Evolutionary conservation across 352 stramenopile genomes (phyloP).

Genomic region (Phytophthora colocasiae): DNA sequence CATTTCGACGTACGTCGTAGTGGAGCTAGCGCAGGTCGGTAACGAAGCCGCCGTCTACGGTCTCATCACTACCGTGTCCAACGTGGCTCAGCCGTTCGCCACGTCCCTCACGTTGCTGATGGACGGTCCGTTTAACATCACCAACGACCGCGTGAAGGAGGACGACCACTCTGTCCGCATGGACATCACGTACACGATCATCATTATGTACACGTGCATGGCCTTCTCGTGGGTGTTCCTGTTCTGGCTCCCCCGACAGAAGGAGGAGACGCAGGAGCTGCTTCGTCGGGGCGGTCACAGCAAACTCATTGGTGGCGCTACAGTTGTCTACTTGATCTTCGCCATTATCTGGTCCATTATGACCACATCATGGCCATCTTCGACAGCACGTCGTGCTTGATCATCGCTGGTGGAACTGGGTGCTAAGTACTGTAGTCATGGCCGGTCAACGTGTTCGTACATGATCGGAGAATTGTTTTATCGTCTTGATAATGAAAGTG

Average conservation of each 20-base stretch:
- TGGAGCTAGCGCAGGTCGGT: constrained; percentile 29
- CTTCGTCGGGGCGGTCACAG: constrained; percentile 38
- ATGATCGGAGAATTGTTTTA: constrained; percentile 9
- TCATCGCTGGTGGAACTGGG: constrained; percentile 47
- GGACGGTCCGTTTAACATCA: constrained; percentile 38
- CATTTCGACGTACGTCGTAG: constrained; percentile 35
- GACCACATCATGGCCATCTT: constrained; percentile 55
- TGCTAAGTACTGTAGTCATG: constrained; percentile 27
- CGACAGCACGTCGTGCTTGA: constrained; percentile 42
- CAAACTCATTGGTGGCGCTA: constrained; percentile 38
- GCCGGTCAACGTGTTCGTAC: not conserved
- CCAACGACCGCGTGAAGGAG: constrained; percentile 33
- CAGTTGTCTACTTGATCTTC: constrained; percentile 44
- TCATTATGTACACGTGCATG: constrained; percentile 44
- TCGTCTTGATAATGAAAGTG: constrained; percentile 21
- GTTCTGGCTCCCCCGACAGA: constrained; percentile 44
- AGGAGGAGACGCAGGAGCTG: constrained; percentile 45
- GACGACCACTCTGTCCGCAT: constrained; percentile 35
- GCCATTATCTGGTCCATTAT: constrained; percentile 43
- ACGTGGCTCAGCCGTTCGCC: constrained; percentile 33
- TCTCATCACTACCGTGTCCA: constrained; percentile 33
- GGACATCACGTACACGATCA: constrained; percentile 42
- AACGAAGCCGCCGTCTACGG: constrained; percentile 41
- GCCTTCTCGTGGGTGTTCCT: constrained; percentile 45
- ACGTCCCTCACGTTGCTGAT: constrained; percentile 31